Conservation (phyloP, 169 alveolate species). For the Plasmodium relictum region DNA sequence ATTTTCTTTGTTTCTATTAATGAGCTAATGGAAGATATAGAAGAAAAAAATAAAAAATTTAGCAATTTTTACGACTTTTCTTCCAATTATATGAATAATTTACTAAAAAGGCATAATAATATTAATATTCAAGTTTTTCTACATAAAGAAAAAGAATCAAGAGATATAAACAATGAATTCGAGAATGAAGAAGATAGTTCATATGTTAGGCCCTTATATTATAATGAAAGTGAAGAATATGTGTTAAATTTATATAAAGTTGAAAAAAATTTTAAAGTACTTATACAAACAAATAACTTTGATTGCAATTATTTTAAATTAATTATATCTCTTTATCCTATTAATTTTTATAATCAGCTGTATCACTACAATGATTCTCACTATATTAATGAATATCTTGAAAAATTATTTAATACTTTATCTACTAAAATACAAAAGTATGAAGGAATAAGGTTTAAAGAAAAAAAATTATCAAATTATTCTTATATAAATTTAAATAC, state of each 20-base stretch:
- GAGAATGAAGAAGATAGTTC: not conserved
- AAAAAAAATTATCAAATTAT: slow-evolving; percentile 10
- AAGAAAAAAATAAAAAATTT: not conserved
- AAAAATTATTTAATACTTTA: slow-evolving; percentile 28
- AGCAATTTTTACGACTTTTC: not conserved
- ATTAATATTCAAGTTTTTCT: slow-evolving; percentile 11
- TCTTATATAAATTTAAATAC: not conserved
- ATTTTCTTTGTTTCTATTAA: slow-evolving; percentile 19
- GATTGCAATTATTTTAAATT: slow-evolving; percentile 21
- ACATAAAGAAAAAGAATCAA: not conserved
- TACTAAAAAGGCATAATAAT: slow-evolving; percentile 16
- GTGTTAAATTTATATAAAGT: slow-evolving; percentile 32
- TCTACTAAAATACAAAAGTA: slow-evolving; percentile 24
- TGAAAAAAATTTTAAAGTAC: slow-evolving; percentile 31
- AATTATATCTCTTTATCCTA: slow-evolving; percentile 31
- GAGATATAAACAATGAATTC: not conserved
- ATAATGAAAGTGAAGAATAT: slow-evolving; percentile 39
- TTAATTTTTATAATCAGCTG: slow-evolving; percentile 9
- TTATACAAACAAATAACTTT: slow-evolving; percentile 41
- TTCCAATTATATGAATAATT: slow-evolving; percentile 12
- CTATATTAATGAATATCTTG: slow-evolving; percentile 7
- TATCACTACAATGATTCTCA: slow-evolving; percentile 8
- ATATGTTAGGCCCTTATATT: slow-evolving; percentile 7
- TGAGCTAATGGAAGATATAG: slow-evolving; percentile 8
- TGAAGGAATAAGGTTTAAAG: slow-evolving; percentile 46